Evolutionary conservation across 106 monocot species (phyloP), one percentile per base, ranked within the genome.

Genomic region (Posidonia australis): DNA sequence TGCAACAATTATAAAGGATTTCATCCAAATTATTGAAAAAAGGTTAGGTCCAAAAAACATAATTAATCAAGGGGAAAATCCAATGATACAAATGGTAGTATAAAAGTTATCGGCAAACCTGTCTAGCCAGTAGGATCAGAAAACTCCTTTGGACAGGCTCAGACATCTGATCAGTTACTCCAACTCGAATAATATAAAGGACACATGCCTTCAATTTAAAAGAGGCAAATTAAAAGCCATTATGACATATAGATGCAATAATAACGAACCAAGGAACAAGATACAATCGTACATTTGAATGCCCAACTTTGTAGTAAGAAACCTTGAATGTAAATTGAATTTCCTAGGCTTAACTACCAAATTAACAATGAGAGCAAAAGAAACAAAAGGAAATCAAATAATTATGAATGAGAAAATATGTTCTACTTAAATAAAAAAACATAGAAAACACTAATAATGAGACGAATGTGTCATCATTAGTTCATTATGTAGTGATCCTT

Each of bases 131-230:
- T 77, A 76, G 74, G 65, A 84, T 80, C 71, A 96, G 80, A 79
- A 96, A 90, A 47, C 58, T 74, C 56, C 90, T 77, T 30, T 98
- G 90, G 45, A 82, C 69, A 24, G 81, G 73, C 70, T 98, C 96
- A 16, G 82, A 83, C 87, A 98, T 82, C 76, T 98, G 96, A 51
- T 98, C 90, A 54, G 77, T 67, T 65, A 86, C 77, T 56, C 96
- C 96, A 73, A 98, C 90, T 54, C 96, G 84, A 71, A 90, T 73
- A 78, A 98, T 77, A 72, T 98, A 98, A 6, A 98, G 72, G 56
- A 98, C 84, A 82, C 96, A 98, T 67, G 96, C 96, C 96, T 96
- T 68, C 66, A 77, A 64, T 48, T 63, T 3, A 26, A 16, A 64
- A 19, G 46, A 72, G 42, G 31, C 28, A 32, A 22, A 31, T 29